Base-by-base conservation (phyloP, 2,329 filamentous ascomycete genomes). In the Plectosphaerella sp. region DNA sequence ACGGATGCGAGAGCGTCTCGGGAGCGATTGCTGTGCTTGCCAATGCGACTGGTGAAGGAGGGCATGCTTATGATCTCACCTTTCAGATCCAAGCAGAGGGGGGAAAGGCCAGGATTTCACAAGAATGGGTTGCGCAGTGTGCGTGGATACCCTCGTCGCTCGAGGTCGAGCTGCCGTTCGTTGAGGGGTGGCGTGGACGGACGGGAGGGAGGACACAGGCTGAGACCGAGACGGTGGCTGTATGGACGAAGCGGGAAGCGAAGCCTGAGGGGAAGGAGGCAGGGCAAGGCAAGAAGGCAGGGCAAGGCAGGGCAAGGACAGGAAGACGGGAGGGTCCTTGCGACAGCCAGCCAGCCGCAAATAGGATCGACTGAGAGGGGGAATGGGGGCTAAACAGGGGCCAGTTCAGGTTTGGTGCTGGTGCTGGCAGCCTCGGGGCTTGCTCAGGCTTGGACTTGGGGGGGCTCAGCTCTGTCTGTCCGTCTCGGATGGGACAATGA, bases 11-110 rank as follows among this genome's bases (percentile, higher is more conserved):
- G 72, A 58, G 75, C 74, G 64, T 79, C 77, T 70, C 81, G 79
- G 65, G 79, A 79, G 61, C 77, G 77, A 63, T 79, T 79, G 72
- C 72, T 75, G 67, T 79, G 74, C 72, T 72, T 80, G 65, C 75
- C 73, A 66, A 80, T 68, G 64, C 77, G 77, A 69, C 72, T 71
- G 22, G 22, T 22, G 68, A 81, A 81, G 67, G 68, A 68, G 62
- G 73, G 76, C 78, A 82, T 82, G 67, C 65, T 71, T 63, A 36
- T 25, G 48, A 49, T 47, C 22, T 39, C 15, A n/a, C 15, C 18
- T n/a, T 36, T n/a, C 16, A 7, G 37, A 39, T n/a, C 37, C 28
- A 12, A 33, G 28, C 8, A 12, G 28, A 12, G 28, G 28, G 28
- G 28, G 8, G 28, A 12, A 12, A 9, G 28, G 28, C 28, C 28